Conservation (phyloP, 2,329 filamentous ascomycete species). For the Paracamarosporium sp. region DNA sequence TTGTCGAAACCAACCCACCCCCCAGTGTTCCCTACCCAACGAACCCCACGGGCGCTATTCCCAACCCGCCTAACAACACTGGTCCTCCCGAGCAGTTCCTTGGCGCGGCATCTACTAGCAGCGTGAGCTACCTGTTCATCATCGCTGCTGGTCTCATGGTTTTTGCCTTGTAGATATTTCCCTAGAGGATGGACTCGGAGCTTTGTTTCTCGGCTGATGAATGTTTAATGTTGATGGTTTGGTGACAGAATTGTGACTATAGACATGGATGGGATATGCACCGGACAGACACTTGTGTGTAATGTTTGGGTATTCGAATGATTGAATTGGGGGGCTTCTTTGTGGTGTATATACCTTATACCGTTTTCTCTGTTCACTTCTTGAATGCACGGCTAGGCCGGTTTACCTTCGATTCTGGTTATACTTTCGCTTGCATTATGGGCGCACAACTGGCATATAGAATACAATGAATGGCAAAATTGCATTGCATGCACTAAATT, state of each 20-base stretch:
- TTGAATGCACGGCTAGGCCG: constrained; percentile 7
- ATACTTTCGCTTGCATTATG: neutral
- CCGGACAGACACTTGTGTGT: constrained; percentile 5
- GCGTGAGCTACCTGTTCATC: constrained; percentile 26
- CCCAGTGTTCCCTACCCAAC: constrained; percentile 29
- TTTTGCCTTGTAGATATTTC: constrained; percentile 30
- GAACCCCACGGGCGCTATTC: constrained; percentile 27
- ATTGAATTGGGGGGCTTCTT: neutral
- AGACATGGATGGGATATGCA: constrained; percentile 1
- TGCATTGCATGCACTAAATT: neutral
- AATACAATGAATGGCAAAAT: neutral
- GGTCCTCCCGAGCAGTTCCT: constrained; percentile 33
- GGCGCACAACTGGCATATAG: neutral
- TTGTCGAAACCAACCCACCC: constrained; percentile 35
- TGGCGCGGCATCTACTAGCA: constrained; percentile 32
- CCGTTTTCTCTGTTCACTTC: constrained; percentile 1
- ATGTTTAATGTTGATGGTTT: constrained; percentile 8
- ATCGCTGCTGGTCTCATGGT: constrained; percentile 30
- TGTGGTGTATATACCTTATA: constrained; percentile 7
- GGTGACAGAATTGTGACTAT: neutral
- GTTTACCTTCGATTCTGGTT: neutral
- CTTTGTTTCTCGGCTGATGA: neutral
- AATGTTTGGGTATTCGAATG: neutral
- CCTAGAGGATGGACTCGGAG: neutral
- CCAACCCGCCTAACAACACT: constrained; percentile 28